Evolutionary conservation across 1,284 basidiomycete species (phyloP).

Genomic region (Ganoderma leucocontextum): DNA sequence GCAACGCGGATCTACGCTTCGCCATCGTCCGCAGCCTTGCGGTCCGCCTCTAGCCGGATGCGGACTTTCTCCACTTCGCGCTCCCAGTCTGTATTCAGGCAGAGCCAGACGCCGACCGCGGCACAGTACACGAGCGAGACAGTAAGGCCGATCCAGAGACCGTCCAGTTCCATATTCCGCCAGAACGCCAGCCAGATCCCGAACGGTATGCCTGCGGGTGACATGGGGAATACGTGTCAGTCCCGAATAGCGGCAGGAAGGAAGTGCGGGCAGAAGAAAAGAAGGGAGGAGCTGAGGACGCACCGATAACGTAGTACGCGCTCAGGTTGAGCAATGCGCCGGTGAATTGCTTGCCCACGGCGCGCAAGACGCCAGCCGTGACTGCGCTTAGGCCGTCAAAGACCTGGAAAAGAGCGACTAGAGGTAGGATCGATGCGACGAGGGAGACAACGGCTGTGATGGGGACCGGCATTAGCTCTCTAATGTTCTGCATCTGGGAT

Average conservation of each 20-base stretch:
- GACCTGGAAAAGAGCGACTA: conserved; percentile 85
- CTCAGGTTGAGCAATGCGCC: conserved; percentile 75
- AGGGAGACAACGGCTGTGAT: conserved; percentile 63
- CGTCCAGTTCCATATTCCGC: conserved; percentile 57
- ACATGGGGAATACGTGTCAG: not conserved
- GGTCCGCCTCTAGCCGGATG: conserved; percentile 51
- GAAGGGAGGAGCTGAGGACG: conserved; percentile 7
- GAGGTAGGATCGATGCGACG: conserved; percentile 77
- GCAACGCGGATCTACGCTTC: not conserved
- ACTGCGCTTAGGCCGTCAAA: conserved; percentile 79
- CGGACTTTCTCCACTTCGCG: conserved; percentile 66
- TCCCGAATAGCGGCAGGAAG: not conserved
- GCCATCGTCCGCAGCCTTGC: conserved; percentile 12
- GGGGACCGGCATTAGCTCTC: not conserved
- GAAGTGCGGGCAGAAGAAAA: not conserved
- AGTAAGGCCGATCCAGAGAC: conserved; percentile 75
- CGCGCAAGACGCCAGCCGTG: conserved; percentile 79
- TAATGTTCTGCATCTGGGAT: not conserved
- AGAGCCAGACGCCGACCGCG: conserved; percentile 57
- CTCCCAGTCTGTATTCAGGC: conserved; percentile 67
- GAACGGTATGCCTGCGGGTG: conserved; percentile 60
- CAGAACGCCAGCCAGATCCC: conserved; percentile 72
- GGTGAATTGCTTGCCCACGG: conserved; percentile 77
- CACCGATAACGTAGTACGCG: conserved; percentile 71
- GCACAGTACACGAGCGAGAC: conserved; percentile 64